Conservation (phyloP, 768 basidiomycete species). For the Pleurotus tuoliensis region DNA sequence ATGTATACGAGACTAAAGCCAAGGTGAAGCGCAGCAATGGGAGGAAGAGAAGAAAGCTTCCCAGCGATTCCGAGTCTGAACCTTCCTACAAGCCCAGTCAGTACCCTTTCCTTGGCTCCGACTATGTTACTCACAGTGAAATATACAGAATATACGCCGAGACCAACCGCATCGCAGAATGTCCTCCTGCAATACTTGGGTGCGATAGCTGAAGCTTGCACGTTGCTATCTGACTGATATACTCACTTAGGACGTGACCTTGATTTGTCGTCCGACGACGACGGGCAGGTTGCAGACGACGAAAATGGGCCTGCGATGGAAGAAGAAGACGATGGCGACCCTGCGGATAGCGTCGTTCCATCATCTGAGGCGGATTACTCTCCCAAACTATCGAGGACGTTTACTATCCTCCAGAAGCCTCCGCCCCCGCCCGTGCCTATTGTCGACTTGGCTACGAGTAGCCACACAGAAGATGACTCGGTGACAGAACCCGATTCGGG, state of each 20-base stretch:
- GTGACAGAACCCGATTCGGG: slow-evolving; percentile 3
- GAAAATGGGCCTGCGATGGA: slow-evolving; percentile 20
- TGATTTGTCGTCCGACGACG: slow-evolving; percentile 50
- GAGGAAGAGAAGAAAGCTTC: slow-evolving; percentile 12
- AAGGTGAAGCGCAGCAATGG: slow-evolving; percentile 21
- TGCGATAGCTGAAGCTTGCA: slow-evolving; percentile 15
- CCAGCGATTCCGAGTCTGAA: not conserved
- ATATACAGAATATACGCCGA: not conserved
- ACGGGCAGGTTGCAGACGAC: slow-evolving; percentile 26
- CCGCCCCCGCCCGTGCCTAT: not conserved
- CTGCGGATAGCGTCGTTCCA: not conserved
- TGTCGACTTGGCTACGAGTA: not conserved
- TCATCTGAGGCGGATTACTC: slow-evolving; percentile 3
- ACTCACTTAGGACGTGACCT: slow-evolving; percentile 32
- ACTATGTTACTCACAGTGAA: not conserved
- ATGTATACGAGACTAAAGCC: slow-evolving; percentile 25
- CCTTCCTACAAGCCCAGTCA: not conserved
- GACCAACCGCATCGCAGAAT: slow-evolving; percentile 23
- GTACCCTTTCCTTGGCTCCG: not conserved
- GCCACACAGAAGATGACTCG: slow-evolving; percentile 6
- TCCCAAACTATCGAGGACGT: not conserved
- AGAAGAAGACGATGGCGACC: slow-evolving; percentile 19
- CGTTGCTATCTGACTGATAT: not conserved
- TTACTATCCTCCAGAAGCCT: not conserved
- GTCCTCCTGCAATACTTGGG: slow-evolving; percentile 50